Base-by-base conservation (phyloP, 1,284 basidiomycete genomes). In the Fomitopsis schrenkii region DNA sequence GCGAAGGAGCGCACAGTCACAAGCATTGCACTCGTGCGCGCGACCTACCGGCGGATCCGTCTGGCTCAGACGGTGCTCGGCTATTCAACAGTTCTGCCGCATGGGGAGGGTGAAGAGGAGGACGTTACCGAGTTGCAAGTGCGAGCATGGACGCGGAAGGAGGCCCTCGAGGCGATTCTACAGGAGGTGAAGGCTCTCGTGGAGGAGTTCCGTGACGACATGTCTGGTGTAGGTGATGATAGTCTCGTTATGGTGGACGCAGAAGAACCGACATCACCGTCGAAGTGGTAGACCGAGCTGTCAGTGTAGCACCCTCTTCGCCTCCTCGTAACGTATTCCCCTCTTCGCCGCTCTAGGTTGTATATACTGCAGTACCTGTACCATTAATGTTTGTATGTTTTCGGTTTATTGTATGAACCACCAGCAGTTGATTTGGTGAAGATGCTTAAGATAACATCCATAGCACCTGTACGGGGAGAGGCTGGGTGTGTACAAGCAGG, bases 61-160 rank as follows among this genome's bases (percentile, higher is more conserved):
- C 70, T 80, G 1, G 84, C 88, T 30, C 87, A 90, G 72, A 76
- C 75, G 12, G 79, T 77, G 60, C 80, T 88, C 77, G 88, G 88
- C 1, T 90, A 88, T 68, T 76, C 80, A 17, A 68, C 75, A 1
- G 74, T 88, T 33, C 72, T 88, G 28, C 83, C 83, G 5, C 62
- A 81, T 50, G 67, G 63, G 1, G 69, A 67, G 6, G 66, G 59
- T 22, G 65, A 62, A 36, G 68, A 63, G 15, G 65, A 65, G 6
- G 68, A 72, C 26, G 36, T 19, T 1, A 72, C 68, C 35, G 72
- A 74, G 12, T 67, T 66, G 7, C 67, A 72, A 12, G 69, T 76
- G 54, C 76, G 75, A 56, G 77, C 79, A 28, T 89, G 86, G 87
- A 84, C 84, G n/a, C 77, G 72, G 62, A 71, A 74, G 45, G 76